Conservation (phyloP, 2,329 filamentous ascomycete species). For the Pseudopyricularia cyperi region DNA sequence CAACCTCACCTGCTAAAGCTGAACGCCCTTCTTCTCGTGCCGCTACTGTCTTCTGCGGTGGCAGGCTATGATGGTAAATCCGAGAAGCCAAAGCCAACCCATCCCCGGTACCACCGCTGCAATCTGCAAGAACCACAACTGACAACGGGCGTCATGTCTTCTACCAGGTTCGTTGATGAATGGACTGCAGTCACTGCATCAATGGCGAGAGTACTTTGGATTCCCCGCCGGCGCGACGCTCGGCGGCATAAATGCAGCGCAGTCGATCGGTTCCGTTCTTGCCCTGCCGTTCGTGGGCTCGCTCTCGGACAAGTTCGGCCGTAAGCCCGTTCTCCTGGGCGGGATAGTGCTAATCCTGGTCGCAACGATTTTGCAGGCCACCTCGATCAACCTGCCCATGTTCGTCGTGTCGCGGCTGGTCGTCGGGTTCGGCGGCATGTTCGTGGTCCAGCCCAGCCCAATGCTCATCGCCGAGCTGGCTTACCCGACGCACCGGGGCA, state of each 20-base stretch:
- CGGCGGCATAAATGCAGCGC: no score
- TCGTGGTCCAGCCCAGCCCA: slow-evolving; percentile 6
- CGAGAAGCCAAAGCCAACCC: not conserved
- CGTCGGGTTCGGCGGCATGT: slow-evolving; percentile 10
- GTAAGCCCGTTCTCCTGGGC: no score
- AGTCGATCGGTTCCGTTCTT: no score
- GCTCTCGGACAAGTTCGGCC: no score
- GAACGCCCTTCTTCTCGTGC: no score
- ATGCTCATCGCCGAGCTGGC: slow-evolving; percentile 6
- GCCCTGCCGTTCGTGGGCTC: no score
- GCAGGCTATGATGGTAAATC: slow-evolving; percentile 6
- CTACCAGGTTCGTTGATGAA: slow-evolving; percentile 18
- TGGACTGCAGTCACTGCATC: slow-evolving; percentile 25
- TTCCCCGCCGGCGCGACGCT: no score
- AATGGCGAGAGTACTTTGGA: no score
- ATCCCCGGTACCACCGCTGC: not conserved
- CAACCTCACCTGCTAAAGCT: no score
- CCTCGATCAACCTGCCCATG: slow-evolving; percentile 22
- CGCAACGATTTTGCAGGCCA: slow-evolving; percentile 38
- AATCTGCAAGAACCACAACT: not conserved
- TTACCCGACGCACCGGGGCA: slow-evolving; percentile 3
- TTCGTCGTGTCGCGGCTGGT: slow-evolving; percentile 12
- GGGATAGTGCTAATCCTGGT: no score
- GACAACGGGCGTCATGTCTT: not conserved
- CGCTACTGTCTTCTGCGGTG: slow-evolving; percentile 1